Conservation (phyloP, 371 early-diverging fungal genomes). For the Mortierella sp. region DNA sequence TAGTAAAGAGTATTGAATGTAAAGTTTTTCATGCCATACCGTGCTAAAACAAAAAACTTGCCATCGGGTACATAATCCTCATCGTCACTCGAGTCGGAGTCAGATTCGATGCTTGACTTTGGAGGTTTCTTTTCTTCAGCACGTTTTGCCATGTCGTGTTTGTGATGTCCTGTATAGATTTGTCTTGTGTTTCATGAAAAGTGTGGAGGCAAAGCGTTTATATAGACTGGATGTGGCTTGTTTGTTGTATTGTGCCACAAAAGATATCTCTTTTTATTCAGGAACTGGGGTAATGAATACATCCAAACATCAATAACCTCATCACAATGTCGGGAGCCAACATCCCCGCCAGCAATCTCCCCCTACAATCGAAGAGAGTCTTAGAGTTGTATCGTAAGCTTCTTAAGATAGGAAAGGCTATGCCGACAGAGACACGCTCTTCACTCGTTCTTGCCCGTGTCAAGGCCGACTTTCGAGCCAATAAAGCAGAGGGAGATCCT, state of each 20-base stretch:
- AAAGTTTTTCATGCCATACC: not conserved
- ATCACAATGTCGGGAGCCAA: constrained; percentile 25
- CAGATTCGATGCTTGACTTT: constrained; percentile 31
- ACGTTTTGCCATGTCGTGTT: constrained; percentile 19
- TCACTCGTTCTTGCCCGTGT: constrained; percentile 47
- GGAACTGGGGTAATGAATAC: not conserved
- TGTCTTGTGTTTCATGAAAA: not conserved
- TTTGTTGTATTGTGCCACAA: not conserved
- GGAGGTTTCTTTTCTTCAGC: constrained; percentile 17
- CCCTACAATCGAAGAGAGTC: constrained; percentile 28
- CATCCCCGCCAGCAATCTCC: not conserved
- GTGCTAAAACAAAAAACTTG: not conserved
- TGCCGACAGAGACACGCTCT: constrained; percentile 54
- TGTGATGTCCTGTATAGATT: not conserved
- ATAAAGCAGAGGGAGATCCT: constrained; percentile 34
- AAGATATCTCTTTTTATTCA: not conserved
- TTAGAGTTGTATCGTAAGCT: constrained; percentile 37
- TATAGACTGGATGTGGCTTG: constrained; percentile 8
- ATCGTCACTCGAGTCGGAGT: constrained; percentile 52
- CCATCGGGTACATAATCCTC: constrained; percentile 55
- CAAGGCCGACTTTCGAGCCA: constrained; percentile 43
- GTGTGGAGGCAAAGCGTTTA: not conserved
- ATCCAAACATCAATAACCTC: not conserved
- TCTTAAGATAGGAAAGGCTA: constrained; percentile 50
- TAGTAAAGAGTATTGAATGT: not conserved